A percentile compares a stretch with the other conserved stretches of the same genome.
Conservation (phyloP, 2,329 filamentous ascomycete genomes). For the Hymenoscyphus fraxineus region DNA sequence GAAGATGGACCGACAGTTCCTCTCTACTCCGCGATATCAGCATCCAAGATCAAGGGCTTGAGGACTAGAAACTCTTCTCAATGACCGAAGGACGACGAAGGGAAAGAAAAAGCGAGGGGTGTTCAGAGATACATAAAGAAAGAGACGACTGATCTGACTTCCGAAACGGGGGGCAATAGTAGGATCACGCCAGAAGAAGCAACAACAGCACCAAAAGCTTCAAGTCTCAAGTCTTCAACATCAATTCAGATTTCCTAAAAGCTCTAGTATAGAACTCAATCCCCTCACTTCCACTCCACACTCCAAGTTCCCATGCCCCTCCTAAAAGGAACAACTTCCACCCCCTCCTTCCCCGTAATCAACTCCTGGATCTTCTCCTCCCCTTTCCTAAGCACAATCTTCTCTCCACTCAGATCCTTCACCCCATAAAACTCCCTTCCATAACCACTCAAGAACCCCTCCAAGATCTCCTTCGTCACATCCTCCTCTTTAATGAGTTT, state of each 20-base stretch:
- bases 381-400: slow-evolving; percentile 27
- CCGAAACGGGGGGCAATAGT: too few relatives aligned
- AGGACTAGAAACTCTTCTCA: too few relatives aligned
- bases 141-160: too few relatives aligned
- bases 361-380: slow-evolving; percentile 29
- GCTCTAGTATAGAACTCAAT: neutral
- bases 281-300: slow-evolving; percentile 45
- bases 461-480: slow-evolving; percentile 52
- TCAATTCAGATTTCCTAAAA: neutral
- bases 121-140: too few relatives aligned
- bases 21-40: too few relatives aligned
- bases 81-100: too few relatives aligned
- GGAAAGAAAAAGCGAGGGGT: too few relatives aligned
- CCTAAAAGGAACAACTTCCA: slow-evolving; percentile 39
- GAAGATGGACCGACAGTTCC: too few relatives aligned
- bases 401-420: slow-evolving; percentile 20
- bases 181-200: too few relatives aligned
- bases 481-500: slow-evolving; percentile 49
- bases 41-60: too few relatives aligned
- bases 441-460: slow-evolving; percentile 50
- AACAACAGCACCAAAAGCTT: neutral
- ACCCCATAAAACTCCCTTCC: slow-evolving; percentile 52
- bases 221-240: neutral
- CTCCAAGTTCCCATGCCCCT: slow-evolving; percentile 25
- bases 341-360: slow-evolving; percentile 53